phyloP scores from a whole-genome alignment of 2,329 filamentous ascomycete species.

The Alternaria arbusti region DNA sequence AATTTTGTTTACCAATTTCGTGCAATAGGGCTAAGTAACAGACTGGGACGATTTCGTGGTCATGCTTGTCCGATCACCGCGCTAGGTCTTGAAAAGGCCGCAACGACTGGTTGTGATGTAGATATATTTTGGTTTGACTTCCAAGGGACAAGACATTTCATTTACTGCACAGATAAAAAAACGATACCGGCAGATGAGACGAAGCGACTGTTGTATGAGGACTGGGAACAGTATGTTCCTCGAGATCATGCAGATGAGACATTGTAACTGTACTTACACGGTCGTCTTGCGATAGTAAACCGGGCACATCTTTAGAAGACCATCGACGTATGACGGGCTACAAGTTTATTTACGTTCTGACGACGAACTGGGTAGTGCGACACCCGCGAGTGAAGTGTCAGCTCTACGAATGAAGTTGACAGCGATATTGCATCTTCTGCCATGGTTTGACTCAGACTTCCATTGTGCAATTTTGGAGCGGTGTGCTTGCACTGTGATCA shows the following conservation, averaged over 20 bases:
- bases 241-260: neutral
- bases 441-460: neutral
- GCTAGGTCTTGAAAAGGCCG: neutral
- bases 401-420: neutral
- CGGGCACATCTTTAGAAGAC: neutral
- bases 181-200: neutral
- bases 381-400: neutral
- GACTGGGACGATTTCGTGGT: neutral
- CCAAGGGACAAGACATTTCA: neutral
- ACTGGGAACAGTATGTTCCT: neutral
- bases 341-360: neutral
- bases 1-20: too few species aligned
- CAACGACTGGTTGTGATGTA: neutral
- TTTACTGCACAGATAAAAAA: neutral
- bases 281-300: rapidly evolving
- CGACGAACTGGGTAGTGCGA: neutral
- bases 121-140: neutral
- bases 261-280: neutral
- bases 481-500: neutral
- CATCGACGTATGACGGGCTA: neutral
- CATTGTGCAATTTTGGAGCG: neutral
- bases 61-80: neutral
- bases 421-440: neutral
- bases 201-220: neutral
- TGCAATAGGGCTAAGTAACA: too few species aligned